Conservation (phyloP, 2,329 filamentous ascomycete genomes). For the Grosmannia clavigera region DNA sequence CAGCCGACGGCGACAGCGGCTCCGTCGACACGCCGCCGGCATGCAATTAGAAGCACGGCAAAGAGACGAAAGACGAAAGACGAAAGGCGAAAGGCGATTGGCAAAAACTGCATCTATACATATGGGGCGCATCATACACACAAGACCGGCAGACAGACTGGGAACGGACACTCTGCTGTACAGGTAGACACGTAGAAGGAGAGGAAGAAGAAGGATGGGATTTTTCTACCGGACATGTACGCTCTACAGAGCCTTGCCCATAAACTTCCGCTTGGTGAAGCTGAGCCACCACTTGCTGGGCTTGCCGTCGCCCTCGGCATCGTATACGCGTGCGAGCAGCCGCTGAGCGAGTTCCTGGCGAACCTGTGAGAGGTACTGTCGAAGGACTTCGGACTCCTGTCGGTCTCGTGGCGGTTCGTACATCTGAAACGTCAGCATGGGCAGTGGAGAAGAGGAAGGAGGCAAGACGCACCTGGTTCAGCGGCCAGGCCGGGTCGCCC, state of each 20-base stretch:
- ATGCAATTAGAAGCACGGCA: neutral
- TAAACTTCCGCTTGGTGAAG: constrained; percentile 98
- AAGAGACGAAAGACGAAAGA: neutral
- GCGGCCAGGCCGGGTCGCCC: constrained; percentile 80
- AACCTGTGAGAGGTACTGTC: constrained; percentile 85
- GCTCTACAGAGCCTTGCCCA: constrained; percentile 73
- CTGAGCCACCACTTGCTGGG: constrained; percentile 91
- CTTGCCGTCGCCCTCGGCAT: constrained; percentile 58
- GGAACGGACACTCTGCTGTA: too few species aligned
- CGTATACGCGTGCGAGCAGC: constrained; percentile 77
- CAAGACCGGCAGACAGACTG: neutral
- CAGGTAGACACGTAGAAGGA: neutral
- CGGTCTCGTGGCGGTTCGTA: constrained; percentile 81
- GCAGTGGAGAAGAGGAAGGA: too few species aligned
- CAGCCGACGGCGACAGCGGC: neutral
- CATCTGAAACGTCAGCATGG: constrained; percentile 39
- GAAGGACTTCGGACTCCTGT: constrained; percentile 77
- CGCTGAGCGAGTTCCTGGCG: constrained; percentile 79
- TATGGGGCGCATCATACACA: neutral
- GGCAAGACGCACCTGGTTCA: constrained; percentile 59
- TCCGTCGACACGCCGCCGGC: too few species aligned
- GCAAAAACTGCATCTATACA: neutral
- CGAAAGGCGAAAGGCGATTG: too few species aligned
- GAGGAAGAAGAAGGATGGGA: neutral
- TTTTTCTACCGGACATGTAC: neutral